A percentile compares a stretch with the other conserved stretches of the same genome.
Evolutionary conservation across 176 grass and related monocot genomes (phyloP).

Genomic region (Paspalum vaginatum): DNA sequence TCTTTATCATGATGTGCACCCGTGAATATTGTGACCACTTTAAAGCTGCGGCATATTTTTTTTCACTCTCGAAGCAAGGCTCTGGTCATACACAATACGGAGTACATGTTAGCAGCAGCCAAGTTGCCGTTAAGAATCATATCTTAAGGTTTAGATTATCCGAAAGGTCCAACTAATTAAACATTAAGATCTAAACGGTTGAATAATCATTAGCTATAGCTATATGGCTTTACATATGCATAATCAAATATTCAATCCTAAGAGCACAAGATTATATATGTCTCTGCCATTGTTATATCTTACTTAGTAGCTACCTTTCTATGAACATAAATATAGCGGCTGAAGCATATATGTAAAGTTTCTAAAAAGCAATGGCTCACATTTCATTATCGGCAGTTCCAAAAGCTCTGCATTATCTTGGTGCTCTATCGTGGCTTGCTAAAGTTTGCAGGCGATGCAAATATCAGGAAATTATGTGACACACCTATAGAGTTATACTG

Average conservation of each 20-base stretch:
- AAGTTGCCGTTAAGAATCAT: slow-evolving; percentile 41
- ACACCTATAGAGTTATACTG: neutral
- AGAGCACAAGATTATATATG: slow-evolving; percentile 11
- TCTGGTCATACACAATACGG: slow-evolving; percentile 6
- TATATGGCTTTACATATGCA: slow-evolving; percentile 17
- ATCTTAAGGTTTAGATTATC: slow-evolving; percentile 33
- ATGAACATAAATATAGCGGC: slow-evolving; percentile 17
- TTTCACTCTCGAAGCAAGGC: slow-evolving; percentile 20
- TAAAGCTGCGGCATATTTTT: slow-evolving; percentile 7
- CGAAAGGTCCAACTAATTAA: slow-evolving; percentile 18
- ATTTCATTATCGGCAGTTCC: slow-evolving; percentile 6
- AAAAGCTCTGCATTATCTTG: neutral
- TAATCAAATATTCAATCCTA: slow-evolving; percentile 19
- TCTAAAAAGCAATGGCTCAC: slow-evolving; percentile 32
- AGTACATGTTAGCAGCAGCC: slow-evolving; percentile 8
- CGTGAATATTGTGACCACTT: slow-evolving; percentile 21
- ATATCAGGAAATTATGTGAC: neutral
- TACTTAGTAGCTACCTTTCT: neutral
- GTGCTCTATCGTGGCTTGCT: neutral
- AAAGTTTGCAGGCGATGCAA: neutral
- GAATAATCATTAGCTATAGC: slow-evolving; percentile 12
- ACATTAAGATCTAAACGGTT: slow-evolving; percentile 14
- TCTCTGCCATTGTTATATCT: slow-evolving; percentile 1
- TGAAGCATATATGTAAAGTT: slow-evolving; percentile 36
- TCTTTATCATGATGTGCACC: slow-evolving; percentile 13